Conservation (phyloP, 2,329 filamentous ascomycete genomes). For the Trichoderma sp. region DNA sequence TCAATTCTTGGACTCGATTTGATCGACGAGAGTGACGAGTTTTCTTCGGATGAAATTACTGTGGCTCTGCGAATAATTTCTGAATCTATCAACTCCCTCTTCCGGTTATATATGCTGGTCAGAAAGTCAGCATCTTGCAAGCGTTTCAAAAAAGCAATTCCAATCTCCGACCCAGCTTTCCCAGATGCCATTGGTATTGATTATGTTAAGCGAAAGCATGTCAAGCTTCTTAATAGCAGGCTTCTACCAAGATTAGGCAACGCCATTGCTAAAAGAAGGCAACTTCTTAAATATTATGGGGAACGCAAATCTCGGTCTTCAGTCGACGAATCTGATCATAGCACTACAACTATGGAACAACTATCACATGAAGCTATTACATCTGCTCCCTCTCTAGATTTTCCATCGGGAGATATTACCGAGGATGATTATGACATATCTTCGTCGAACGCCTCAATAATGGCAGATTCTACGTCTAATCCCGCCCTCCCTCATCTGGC, state of each 20-base stretch:
- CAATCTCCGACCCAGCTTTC: background rate
- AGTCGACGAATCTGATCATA: too few species aligned
- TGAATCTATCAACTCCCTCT: conserved; percentile 20
- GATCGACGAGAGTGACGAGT: background rate
- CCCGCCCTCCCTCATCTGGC: conserved; percentile 1
- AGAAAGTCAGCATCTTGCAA: conserved; percentile 10
- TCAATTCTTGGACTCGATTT: background rate
- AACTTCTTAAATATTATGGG: conserved; percentile 20
- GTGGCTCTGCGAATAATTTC: background rate
- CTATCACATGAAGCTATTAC: too few species aligned
- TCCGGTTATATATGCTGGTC: conserved; percentile 14
- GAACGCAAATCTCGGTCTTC: background rate
- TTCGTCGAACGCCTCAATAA: background rate
- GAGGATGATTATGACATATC: background rate
- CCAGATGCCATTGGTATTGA: conserved; percentile 6
- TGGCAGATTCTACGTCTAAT: background rate
- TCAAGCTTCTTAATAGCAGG: background rate
- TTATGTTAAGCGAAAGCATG: conserved; percentile 8
- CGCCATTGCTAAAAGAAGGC: conserved; percentile 23
- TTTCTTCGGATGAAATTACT: background rate
- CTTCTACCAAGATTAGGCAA: conserved; percentile 8
- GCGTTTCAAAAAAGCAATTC: conserved; percentile 18
- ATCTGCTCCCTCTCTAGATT: too few species aligned
- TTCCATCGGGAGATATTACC: too few species aligned
- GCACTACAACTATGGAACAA: too few species aligned